Evolutionary conservation across 1,139 yeast species (phyloP), one percentile per base, ranked within the genome.

Genomic region (Hanseniaspora sp.): DNA sequence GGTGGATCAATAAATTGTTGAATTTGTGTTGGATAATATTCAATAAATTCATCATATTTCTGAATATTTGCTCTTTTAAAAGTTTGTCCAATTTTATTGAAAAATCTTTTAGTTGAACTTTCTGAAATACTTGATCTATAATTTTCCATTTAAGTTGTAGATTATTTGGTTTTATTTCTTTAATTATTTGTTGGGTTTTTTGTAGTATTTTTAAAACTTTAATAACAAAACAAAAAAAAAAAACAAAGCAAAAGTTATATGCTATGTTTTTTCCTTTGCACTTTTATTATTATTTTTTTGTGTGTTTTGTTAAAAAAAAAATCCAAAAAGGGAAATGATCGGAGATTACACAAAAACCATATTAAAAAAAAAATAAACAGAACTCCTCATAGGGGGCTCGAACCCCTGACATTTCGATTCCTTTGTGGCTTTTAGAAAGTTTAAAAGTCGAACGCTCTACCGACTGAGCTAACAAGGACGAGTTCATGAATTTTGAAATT

Each of bases 311-410:
- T 23, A 23, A 23, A 23, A 23, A 23, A 23, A 23, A 23, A 23
- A 23, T 23, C 23, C 23, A 23, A 23, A 28, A 46, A 18, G 6
- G n/a, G 12, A 30, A 30, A n/a, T 15, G 2, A 15, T 18, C 34
- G 23, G 23, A 23, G 23, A 18, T 34, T 38, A 13, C 11, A 53
- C 44, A 55, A 38, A 35, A 48, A 8, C 12, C 8, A 12, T 2
- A 15, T 15, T 6, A 23, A 13, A 34, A 48, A 57, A 56, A 53
- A 57, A 56, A 59, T 56, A 56, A 39, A 23, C 56, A 58, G 65
- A 65, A 65, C 68, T 65, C 68, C 68, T 64, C 68, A 64, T 64
- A 64, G 68, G 68, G 69, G 68, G 69, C 67, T 66, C 69, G 69
- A 66, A 66, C 69, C 67, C 68, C 68, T 66, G 69, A 65, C 69